A percentile compares a stretch with the other conserved stretches of the same genome.
These are phyloP conservation scores for Brassica nigra DNA, from an alignment of 345 rosid genomes.

Conservation along the genomic window DNA sequence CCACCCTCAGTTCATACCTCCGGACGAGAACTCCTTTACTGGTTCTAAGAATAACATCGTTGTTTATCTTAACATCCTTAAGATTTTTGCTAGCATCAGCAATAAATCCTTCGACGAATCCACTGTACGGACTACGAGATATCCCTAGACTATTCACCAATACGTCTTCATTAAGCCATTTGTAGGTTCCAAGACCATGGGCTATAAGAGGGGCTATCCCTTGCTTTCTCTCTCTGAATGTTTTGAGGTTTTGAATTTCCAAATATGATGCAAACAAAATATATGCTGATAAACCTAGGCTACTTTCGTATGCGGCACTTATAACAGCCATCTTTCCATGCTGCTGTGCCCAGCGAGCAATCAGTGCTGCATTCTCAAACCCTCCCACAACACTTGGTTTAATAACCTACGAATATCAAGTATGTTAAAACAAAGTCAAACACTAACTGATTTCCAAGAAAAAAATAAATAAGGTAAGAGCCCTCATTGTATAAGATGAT, in stretches of 20 bases:
- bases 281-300: conserved; percentile 72
- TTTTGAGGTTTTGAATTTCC: conserved; percentile 61
- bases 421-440: conserved; percentile 20
- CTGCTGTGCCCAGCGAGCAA: conserved; percentile 83
- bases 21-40: conserved; percentile 48
- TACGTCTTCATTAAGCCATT: conserved; percentile 85
- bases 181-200: conserved; percentile 93
- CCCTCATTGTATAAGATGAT: background rate
- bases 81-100: conserved; percentile 53
- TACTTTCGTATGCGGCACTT: conserved; percentile 90
- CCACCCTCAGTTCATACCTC: conserved; percentile 52
- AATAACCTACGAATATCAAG: conserved; percentile 58
- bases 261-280: conserved; percentile 67
- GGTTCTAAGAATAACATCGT: conserved; percentile 46
- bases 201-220: conserved; percentile 51
- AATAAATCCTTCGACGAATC: conserved; percentile 66
- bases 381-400: conserved; percentile 94
- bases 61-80: conserved; percentile 61
- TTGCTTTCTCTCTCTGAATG: conserved; percentile 44
- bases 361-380: conserved; percentile 72
- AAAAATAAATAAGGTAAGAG: conserved; percentile 1
- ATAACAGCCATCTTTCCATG: conserved; percentile 85
- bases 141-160: conserved; percentile 57
- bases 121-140: conserved; percentile 47
- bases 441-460: background rate